Conservation (phyloP, 345 rosid genomes). For the Raphanus sativus region DNA sequence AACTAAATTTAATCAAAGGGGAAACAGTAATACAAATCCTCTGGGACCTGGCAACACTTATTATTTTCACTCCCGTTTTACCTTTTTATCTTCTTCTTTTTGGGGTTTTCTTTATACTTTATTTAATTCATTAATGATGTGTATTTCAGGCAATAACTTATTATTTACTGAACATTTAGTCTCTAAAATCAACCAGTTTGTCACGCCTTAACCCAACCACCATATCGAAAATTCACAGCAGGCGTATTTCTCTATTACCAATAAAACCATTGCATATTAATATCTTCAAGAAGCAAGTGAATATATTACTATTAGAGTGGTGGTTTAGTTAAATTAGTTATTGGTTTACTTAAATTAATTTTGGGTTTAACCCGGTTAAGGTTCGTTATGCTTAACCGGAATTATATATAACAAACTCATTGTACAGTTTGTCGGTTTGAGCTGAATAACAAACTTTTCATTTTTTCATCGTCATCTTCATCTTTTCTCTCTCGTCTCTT, state of each 20-base stretch:
- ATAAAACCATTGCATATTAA: slow-evolving; percentile 8
- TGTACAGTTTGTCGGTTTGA: too few species aligned
- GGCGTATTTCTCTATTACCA: slow-evolving; percentile 21
- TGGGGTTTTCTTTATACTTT: slow-evolving; percentile 21
- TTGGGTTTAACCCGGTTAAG: too few species aligned
- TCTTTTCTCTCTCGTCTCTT: too few species aligned
- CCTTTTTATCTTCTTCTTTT: slow-evolving; percentile 21
- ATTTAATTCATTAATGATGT: slow-evolving; percentile 33
- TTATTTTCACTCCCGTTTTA: slow-evolving; percentile 28
- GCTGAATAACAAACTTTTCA: too few species aligned
- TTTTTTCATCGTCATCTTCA: too few species aligned
- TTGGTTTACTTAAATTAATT: too few species aligned
- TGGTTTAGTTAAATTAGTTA: too few species aligned
- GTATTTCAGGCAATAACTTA: slow-evolving; percentile 22
- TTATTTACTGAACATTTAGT: slow-evolving; percentile 20
- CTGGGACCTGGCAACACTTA: slow-evolving; percentile 40
- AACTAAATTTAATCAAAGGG: slow-evolving; percentile 11
- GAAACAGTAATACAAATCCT: slow-evolving; percentile 32
- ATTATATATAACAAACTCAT: too few species aligned
- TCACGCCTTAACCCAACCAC: slow-evolving; percentile 22
- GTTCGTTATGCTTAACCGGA: too few species aligned
- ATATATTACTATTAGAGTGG: too few species aligned
- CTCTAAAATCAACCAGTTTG: slow-evolving; percentile 35
- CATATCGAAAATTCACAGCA: slow-evolving; percentile 23
- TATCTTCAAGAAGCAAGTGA: background rate